A percentile compares a stretch with the other conserved stretches of the same genome.
These are phyloP conservation scores for Nepenthes gracilis DNA, from an alignment of 148 eudicot genomes.

Conservation along the genomic window DNA sequence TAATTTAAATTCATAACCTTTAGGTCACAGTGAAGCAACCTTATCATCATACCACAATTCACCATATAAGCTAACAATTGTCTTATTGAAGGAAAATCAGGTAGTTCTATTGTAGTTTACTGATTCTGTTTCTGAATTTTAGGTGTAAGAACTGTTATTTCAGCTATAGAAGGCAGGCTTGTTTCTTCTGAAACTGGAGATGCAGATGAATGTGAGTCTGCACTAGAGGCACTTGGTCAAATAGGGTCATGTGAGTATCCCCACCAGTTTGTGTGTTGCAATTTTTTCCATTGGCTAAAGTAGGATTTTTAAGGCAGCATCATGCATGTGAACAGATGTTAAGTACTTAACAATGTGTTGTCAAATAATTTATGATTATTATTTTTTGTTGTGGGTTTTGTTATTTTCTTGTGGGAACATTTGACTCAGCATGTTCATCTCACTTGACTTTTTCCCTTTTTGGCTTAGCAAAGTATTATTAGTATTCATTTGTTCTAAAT, in stretches of 20 bases:
- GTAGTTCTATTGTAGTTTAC: neutral
- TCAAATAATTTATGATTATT: neutral
- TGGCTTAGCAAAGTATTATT: no score
- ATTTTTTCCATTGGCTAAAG: neutral
- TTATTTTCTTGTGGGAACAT: neutral
- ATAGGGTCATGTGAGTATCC: constrained; percentile 67
- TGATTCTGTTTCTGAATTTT: constrained; percentile 2
- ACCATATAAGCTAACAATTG: no score
- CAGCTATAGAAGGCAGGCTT: constrained; percentile 55
- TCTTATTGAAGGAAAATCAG: no score
- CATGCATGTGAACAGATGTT: neutral
- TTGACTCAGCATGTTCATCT: no score
- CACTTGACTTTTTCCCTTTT: no score
- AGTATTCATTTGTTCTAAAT: no score
- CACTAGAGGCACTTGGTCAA: constrained; percentile 88
- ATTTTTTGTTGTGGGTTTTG: neutral
- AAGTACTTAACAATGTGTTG: neutral
- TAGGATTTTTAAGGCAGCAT: no score
- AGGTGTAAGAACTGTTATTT: constrained; percentile 50
- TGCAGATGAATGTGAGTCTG: constrained; percentile 79
- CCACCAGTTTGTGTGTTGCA: neutral
- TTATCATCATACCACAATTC: no score
- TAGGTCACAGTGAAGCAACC: no score
- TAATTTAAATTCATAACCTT: no score
- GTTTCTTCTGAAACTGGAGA: constrained; percentile 38